phyloP scores from a whole-genome alignment of 345 rosid genomes.

The Noccaea caerulescens region DNA sequence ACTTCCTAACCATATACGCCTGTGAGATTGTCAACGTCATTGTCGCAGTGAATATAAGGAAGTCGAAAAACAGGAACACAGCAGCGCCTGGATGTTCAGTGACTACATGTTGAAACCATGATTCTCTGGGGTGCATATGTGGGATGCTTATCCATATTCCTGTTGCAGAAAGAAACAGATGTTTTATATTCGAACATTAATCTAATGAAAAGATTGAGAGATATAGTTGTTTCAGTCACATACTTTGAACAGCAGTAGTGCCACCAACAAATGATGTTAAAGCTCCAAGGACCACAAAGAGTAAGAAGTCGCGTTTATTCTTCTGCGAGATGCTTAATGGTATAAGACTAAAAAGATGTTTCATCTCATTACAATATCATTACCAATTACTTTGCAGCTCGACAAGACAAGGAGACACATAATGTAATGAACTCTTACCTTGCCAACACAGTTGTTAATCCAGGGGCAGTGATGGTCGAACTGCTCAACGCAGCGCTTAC shows the following conservation, averaged over 20 bases:
- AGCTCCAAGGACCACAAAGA: constrained; percentile 72
- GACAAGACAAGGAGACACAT: neutral
- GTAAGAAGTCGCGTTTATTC: constrained; percentile 88
- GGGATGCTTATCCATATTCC: constrained; percentile 68
- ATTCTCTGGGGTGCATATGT: constrained; percentile 47
- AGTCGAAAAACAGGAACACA: constrained; percentile 66
- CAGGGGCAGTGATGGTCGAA: constrained; percentile 99
- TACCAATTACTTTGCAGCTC: neutral
- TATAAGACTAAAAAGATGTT: neutral
- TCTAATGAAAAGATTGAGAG: neutral
- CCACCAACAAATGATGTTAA: constrained; percentile 58
- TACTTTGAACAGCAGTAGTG: constrained; percentile 74
- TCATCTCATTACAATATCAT: neutral
- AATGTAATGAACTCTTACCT: constrained; percentile 51
- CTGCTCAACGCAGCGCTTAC: constrained; percentile 90
- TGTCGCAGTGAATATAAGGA: constrained; percentile 57
- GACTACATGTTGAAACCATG: constrained; percentile 65
- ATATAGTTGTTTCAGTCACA: constrained; percentile 35
- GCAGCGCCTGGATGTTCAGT: constrained; percentile 71
- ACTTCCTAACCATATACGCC: constrained; percentile 65
- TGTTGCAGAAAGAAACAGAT: constrained; percentile 42
- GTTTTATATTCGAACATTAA: neutral
- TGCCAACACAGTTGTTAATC: constrained; percentile 99
- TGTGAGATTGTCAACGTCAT: constrained; percentile 65
- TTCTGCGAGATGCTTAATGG: constrained; percentile 52